A percentile compares a stretch with the other conserved stretches of the same genome.
These are phyloP conservation scores for Fraxinus paxiana DNA, from an alignment of 305 asterid species.

Conservation along the genomic window DNA sequence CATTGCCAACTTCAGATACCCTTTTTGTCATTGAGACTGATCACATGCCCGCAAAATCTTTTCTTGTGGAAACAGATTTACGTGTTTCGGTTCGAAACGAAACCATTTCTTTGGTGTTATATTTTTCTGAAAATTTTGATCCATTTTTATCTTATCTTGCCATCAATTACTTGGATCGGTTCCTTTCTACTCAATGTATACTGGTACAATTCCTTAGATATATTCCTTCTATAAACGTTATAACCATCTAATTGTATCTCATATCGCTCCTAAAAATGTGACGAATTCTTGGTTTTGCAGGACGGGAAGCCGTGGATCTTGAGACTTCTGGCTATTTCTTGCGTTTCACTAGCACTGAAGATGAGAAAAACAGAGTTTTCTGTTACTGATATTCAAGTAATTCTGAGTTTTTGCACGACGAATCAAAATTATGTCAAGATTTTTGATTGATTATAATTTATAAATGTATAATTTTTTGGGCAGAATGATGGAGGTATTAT, in stretches of 20 bases:
- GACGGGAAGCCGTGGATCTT: slow-evolving; percentile 59
- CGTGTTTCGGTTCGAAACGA: slow-evolving; percentile 27
- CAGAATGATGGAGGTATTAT: slow-evolving; percentile 37
- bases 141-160: slow-evolving; percentile 47
- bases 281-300: slow-evolving; percentile 24
- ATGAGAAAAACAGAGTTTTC: slow-evolving; percentile 46
- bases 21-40: slow-evolving; percentile 44
- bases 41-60: slow-evolving; percentile 47
- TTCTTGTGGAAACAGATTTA: slow-evolving; percentile 15
- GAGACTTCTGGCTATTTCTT: slow-evolving; percentile 49
- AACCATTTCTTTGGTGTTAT: slow-evolving; percentile 35
- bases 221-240: neutral
- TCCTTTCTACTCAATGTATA: slow-evolving; percentile 41
- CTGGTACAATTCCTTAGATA: slow-evolving; percentile 16
- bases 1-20: slow-evolving; percentile 39
- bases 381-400: slow-evolving; percentile 43
- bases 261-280: neutral
- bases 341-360: slow-evolving; percentile 64
- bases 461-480: neutral
- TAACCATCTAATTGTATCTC: neutral
- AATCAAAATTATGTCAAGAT: neutral
- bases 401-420: neutral
- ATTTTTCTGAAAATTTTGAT: slow-evolving; percentile 31
- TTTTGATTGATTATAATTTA: neutral
- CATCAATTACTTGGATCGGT: slow-evolving; percentile 61